These are phyloP conservation scores for Tympanopsis confertula DNA, from an alignment of 2,329 filamentous ascomycete genomes.

Conservation along the genomic window DNA sequence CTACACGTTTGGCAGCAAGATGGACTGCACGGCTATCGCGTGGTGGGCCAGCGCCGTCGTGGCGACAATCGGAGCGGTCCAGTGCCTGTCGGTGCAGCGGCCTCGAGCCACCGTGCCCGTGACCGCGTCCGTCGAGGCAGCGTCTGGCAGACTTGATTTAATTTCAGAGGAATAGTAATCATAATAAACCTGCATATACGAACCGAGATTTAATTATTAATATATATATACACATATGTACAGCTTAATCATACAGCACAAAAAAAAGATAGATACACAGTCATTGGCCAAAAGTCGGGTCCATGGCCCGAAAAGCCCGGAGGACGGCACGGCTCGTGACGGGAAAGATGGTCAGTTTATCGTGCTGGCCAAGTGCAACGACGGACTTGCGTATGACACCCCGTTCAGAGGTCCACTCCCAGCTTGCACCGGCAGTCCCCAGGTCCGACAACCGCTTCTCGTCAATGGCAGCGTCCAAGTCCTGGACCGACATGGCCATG, in stretches of 20 bases:
- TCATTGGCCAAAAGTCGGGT: no score
- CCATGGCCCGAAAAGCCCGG: no score
- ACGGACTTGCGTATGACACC: slow-evolving; percentile 34
- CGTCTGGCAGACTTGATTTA: no score
- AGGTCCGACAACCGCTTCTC: slow-evolving; percentile 14
- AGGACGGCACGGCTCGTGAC: slow-evolving; percentile 33
- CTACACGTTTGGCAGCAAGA: slow-evolving; percentile 45
- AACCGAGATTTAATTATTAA: no score
- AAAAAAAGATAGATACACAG: no score
- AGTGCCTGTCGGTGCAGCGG: slow-evolving; percentile 43
- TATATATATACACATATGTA: no score
- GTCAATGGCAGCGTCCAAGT: slow-evolving; percentile 23
- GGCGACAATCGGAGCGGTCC: slow-evolving; percentile 42
- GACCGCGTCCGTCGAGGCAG: no score
- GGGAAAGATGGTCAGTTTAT: slow-evolving; percentile 37
- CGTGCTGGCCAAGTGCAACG: slow-evolving; percentile 35
- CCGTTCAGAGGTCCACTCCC: slow-evolving; percentile 27
- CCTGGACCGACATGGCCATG: slow-evolving; percentile 16
- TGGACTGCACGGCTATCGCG: slow-evolving; percentile 47
- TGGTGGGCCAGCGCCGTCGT: slow-evolving; percentile 52
- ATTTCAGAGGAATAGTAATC: no score
- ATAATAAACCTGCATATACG: no score
- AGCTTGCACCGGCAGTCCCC: slow-evolving; percentile 29
- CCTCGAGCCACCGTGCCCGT: no score
- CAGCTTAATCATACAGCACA: no score